These are phyloP conservation scores for Fusarium tuaranense DNA, from an alignment of 2,329 filamentous ascomycete species.

Conservation along the genomic window DNA sequence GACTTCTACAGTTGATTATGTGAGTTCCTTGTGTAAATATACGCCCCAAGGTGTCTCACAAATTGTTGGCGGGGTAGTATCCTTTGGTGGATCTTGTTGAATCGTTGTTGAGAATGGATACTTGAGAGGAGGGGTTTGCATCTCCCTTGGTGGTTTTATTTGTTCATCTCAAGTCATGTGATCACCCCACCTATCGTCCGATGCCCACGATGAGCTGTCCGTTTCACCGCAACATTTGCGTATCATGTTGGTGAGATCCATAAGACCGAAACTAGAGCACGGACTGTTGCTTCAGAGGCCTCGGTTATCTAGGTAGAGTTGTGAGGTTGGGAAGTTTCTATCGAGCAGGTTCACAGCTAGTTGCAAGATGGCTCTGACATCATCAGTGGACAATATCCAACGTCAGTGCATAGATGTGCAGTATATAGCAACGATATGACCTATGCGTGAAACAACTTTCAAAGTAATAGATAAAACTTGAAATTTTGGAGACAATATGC, in stretches of 20 bases:
- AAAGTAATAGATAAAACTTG: not conserved
- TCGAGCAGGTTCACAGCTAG: not conserved
- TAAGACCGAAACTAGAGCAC: not conserved
- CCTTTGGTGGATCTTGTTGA: not conserved
- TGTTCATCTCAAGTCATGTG: conserved; percentile 30
- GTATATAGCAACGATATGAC: too few species aligned
- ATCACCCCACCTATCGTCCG: conserved; percentile 27
- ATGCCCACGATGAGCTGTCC: conserved; percentile 4
- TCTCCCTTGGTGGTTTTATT: conserved; percentile 28
- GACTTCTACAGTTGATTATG: not conserved
- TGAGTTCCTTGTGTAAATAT: not conserved
- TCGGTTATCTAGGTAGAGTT: not conserved
- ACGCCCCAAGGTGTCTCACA: not conserved
- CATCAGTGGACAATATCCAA: not conserved
- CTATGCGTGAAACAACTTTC: too few species aligned
- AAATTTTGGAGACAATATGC: not conserved
- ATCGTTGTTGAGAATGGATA: conserved; percentile 12
- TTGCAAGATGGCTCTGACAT: not conserved
- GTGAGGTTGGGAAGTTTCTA: not conserved
- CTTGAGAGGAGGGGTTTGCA: conserved; percentile 15
- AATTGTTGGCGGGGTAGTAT: not conserved
- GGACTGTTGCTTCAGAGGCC: not conserved
- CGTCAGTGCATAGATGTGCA: too few species aligned
- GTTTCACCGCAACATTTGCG: not conserved
- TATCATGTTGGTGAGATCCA: not conserved